Percentiles rank a stretch among this genome's conserved stretches.
phyloP scores from a whole-genome alignment of 2,329 filamentous ascomycete genomes.

The Aquanectria penicillioides region DNA sequence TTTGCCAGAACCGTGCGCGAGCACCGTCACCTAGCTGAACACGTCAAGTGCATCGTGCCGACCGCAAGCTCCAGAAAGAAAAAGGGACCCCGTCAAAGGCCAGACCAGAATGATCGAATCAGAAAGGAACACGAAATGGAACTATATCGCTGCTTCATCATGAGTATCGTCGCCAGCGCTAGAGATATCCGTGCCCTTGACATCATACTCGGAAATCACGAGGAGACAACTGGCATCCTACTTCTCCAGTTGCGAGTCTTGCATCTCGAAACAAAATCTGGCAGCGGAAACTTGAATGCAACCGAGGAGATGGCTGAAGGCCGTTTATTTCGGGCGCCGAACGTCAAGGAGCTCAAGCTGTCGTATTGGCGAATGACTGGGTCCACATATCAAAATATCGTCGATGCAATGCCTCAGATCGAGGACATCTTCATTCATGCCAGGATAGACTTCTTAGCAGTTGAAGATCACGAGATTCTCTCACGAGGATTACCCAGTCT shows the following conservation, averaged over 20 bases:
- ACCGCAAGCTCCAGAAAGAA: too few species aligned
- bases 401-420: not conserved
- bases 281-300: not conserved
- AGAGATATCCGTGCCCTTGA: not conserved
- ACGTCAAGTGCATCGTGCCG: constrained; percentile 4
- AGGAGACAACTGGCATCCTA: not conserved
- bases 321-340: not conserved
- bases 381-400: not conserved
- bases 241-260: not conserved
- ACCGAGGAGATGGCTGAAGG: not conserved
- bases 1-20: constrained; percentile 7
- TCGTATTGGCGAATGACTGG: not conserved
- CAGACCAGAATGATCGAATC: too few species aligned
- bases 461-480: not conserved
- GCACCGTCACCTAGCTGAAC: not conserved
- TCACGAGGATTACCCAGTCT: not conserved
- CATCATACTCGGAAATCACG: not conserved
- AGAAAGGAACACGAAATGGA: not conserved
- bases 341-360: not conserved
- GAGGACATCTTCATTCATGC: constrained; percentile 3
- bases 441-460: not conserved
- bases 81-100: too few species aligned
- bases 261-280: not conserved
- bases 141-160: constrained; percentile 1
- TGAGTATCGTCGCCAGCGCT: not conserved